These are phyloP conservation scores for Bodo saltans DNA, from an alignment of 78 protist species.

Conservation along the genomic window DNA sequence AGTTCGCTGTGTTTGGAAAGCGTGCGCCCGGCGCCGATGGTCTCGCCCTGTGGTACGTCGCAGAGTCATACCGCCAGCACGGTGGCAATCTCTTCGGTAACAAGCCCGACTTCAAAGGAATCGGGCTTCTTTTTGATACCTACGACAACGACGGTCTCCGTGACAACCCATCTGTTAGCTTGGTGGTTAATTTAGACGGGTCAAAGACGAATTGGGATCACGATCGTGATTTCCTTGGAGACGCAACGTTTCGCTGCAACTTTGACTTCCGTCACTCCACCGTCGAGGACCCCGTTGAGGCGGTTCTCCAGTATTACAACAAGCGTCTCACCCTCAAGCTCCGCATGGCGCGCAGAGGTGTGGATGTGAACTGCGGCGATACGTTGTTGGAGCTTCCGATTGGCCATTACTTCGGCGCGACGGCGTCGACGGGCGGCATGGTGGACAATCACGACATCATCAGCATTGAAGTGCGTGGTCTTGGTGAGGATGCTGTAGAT, in stretches of 20 bases:
- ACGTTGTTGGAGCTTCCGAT: conserved; percentile 28
- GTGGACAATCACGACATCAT: conserved; percentile 38
- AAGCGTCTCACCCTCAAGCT: not conserved
- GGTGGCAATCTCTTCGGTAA: conserved; percentile 46
- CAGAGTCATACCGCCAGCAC: not conserved
- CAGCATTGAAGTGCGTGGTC: not conserved
- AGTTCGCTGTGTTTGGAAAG: too few relatives aligned
- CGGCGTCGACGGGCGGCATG: conserved; percentile 58
- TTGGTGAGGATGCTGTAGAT: too few relatives aligned
- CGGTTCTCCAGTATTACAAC: conserved; percentile 13
- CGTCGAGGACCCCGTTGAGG: conserved; percentile 4
- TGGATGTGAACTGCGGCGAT: conserved; percentile 21
- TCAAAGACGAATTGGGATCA: too few relatives aligned
- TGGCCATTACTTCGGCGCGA: conserved; percentile 44
- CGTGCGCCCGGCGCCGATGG: conserved; percentile 51
- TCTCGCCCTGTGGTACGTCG: conserved; percentile 53
- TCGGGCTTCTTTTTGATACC: conserved; percentile 64
- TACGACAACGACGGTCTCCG: conserved; percentile 63
- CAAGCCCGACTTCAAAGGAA: conserved; percentile 50
- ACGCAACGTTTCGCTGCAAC: too few relatives aligned
- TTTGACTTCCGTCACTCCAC: too few relatives aligned
- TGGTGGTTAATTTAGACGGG: too few relatives aligned
- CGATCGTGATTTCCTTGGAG: too few relatives aligned
- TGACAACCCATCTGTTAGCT: conserved; percentile 45
- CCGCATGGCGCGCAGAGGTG: not conserved